Evolutionary conservation across 108 stramenopile species (phyloP), one percentile per base, ranked within the genome.

Genomic region (Fistulifera solaris): DNA sequence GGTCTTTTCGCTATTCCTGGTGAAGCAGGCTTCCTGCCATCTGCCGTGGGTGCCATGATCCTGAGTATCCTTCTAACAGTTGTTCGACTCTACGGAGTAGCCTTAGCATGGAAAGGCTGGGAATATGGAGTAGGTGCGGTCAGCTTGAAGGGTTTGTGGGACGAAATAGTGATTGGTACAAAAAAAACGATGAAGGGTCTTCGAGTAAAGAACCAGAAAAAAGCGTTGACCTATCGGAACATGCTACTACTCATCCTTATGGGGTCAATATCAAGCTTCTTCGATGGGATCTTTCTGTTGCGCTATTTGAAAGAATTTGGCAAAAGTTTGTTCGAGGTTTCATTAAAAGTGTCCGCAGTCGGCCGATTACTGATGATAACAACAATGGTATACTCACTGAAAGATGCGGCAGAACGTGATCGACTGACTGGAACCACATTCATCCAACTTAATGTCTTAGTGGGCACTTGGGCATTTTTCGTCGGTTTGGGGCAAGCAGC

Each of bases 331-430:
- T 62, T 62, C 27, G 61, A 62, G 5, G 31, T 62, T 24, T 54
- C 52, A 26, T 17, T 62, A 2, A 22, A 62, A 2, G 22, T 31
- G 2, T 62, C 61, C 2, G 52, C 44, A 1, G 52, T 76, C 31
- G 62, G 68, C 17, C 68, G 76, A 14, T 60, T 82, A 27, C 60
- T 56, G 3, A 26, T 80, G 45, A 16, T 83, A 22, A 54, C 76
- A 1, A 57, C 66, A 1, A 62, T 74, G 23, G 45, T 82, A 17
- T 77, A 70, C 44, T 69, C 75, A 0, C 57, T 87, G 28, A 80
- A 82, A 47, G 80, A 81, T 66, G 81, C 81, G 2, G 78, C 75
- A 15, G 79, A 87, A 54, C 76, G 79, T 1, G 66, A 76, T 52
- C 64, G 78, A 22, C 58, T 87, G 27, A 59, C 47, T 1, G 81